Evolutionary conservation across 2,329 filamentous ascomycete species (phyloP), one percentile per base, ranked within the genome.

Genomic region (Zasmidium citrigriseum): DNA sequence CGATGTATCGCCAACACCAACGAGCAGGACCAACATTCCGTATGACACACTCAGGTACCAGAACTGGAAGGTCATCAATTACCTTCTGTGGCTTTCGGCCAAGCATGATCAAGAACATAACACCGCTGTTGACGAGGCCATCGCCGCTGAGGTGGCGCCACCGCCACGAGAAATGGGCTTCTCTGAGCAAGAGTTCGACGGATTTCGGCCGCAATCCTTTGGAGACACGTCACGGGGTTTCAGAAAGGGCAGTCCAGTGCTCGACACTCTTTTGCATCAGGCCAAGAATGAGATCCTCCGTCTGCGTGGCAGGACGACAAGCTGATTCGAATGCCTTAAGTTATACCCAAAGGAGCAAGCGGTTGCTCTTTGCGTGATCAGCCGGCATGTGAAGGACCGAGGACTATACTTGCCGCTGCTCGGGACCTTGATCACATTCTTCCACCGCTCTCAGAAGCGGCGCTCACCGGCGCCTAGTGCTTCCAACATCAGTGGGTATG

Each of bases 11-110:
- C 46, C 45, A n/a, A 21, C 24, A 14, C 44, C 22, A 49, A 7
- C 46, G 53, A 65, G 62, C 54, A 18, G 38, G 5, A 70, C 66
- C 5, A 62, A 58, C 14, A 73, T 80, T 25, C 71, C 77, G 0
- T 66, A 81, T 14, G 75, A 75, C 41, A 72, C 77, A 21, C 68
- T 82, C 14, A 76, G 81, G 38, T 83, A 78, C 67, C 73, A 76
- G 58, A 81, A 81, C 58, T 83, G 81, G 81, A 71, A 75, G 49
- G 70, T 69, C 7, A 71, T 83, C 48, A 78, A 80, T 53, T 74
- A 78, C 51, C 69, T 83, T 52, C 72, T 83, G 11, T 65, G 62
- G 16, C 62, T 69, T 20, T 60, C 72, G 4, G 65, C 70, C 38
- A 55, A 60, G 46, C 63, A 69, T 54, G 71, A 75, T 50, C 24